Evolutionary conservation across 1,284 basidiomycete species (phyloP).

Genomic region (Tylopilus microsporus): DNA sequence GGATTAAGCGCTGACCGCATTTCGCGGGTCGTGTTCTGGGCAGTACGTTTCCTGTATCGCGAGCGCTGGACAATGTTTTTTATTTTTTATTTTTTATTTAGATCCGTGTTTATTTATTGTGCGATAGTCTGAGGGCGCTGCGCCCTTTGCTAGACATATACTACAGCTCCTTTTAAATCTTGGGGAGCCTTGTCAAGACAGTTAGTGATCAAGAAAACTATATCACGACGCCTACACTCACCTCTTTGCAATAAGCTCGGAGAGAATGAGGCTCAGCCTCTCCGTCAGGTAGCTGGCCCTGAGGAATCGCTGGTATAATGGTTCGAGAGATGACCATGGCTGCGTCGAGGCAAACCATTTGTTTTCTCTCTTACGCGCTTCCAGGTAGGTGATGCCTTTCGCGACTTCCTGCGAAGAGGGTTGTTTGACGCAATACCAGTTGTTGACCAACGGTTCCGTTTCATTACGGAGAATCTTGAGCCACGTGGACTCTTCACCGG

Average conservation of each 20-base stretch:
- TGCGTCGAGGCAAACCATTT: constrained; percentile 58
- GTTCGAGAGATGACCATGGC: constrained; percentile 45
- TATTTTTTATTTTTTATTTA: too few relatives aligned
- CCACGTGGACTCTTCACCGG: constrained; percentile 60
- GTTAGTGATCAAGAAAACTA: not conserved
- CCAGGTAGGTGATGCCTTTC: constrained; percentile 52
- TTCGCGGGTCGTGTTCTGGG: too few relatives aligned
- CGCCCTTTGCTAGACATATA: too few relatives aligned
- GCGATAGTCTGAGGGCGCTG: too few relatives aligned
- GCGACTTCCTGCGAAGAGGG: constrained; percentile 55
- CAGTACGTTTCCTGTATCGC: too few relatives aligned
- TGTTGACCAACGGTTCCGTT: constrained; percentile 49
- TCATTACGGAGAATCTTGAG: constrained; percentile 54
- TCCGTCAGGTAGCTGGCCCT: constrained; percentile 38
- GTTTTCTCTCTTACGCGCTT: constrained; percentile 58
- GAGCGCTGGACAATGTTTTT: too few relatives aligned
- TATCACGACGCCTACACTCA: constrained; percentile 21
- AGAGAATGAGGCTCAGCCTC: constrained; percentile 51
- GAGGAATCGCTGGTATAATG: too few relatives aligned
- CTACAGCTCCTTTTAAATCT: constrained; percentile 48
- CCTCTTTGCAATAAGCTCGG: constrained; percentile 56
- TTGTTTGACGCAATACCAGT: constrained; percentile 74
- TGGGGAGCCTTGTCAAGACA: constrained; percentile 49
- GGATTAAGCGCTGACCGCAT: too few relatives aligned
- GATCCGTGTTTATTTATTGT: too few relatives aligned